A percentile compares a stretch with the other conserved stretches of the same genome.
Evolutionary conservation across 1,139 yeast species (phyloP).

Genomic region (Geotrichum restrictum): DNA sequence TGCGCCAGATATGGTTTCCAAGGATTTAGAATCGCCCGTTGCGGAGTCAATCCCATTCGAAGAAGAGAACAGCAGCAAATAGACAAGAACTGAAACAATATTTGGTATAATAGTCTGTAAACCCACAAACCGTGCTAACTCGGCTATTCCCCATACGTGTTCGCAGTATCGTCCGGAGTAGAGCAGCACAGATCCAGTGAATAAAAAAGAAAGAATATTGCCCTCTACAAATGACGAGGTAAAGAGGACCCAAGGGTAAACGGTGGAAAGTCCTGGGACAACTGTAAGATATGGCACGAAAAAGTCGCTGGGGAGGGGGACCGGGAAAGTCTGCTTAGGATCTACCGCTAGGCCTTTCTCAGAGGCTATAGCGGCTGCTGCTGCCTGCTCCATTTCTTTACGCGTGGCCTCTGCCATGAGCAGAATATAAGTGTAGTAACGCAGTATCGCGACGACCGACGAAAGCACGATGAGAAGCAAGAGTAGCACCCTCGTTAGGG

Average conservation of each 20-base stretch:
- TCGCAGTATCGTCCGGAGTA: slow-evolving; percentile 55
- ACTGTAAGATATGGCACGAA: slow-evolving; percentile 63
- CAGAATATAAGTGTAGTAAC: slow-evolving; percentile 27
- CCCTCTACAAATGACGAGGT: slow-evolving; percentile 72
- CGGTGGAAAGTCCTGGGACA: slow-evolving; percentile 59
- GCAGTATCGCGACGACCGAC: slow-evolving; percentile 36
- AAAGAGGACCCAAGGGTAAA: slow-evolving; percentile 70
- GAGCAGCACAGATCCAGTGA: slow-evolving; percentile 50
- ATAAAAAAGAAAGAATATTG: slow-evolving; percentile 48
- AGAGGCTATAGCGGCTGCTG: background rate
- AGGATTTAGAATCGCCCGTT: slow-evolving; percentile 3
- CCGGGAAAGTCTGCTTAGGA: background rate
- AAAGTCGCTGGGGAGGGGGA: slow-evolving; percentile 35
- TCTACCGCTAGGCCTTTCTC: slow-evolving; percentile 1
- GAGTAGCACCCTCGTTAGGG: slow-evolving; percentile 41
- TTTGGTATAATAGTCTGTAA: slow-evolving; percentile 60
- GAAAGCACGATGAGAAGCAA: slow-evolving; percentile 37
- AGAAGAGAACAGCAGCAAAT: slow-evolving; percentile 8
- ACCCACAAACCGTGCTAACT: slow-evolving; percentile 56
- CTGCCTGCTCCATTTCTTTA: slow-evolving; percentile 12
- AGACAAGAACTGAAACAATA: slow-evolving; percentile 37
- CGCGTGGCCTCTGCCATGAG: slow-evolving; percentile 19
- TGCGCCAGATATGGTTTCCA: slow-evolving; percentile 47
- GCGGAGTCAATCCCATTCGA: slow-evolving; percentile 12
- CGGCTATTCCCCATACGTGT: slow-evolving; percentile 55